Base-by-base conservation (phyloP, 164 flowering plant species). In the Dillenia suffruticosa region DNA sequence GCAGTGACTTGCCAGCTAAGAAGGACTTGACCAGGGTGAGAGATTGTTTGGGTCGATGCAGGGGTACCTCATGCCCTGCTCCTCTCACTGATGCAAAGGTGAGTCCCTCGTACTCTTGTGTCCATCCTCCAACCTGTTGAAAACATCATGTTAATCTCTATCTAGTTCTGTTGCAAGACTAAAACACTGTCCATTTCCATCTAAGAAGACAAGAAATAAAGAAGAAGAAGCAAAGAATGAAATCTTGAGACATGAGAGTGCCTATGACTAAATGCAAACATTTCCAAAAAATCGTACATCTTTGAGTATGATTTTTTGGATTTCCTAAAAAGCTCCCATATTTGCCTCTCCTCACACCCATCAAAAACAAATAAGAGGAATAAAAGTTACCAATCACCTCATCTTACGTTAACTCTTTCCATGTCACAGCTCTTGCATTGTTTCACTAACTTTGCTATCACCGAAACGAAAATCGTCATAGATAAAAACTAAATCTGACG, bases 41-140 rank as follows among this genome's bases (percentile, higher is more conserved):
- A 70, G 98, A 88, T 58, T 67, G 78, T 60, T 90, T 85, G 11
- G 96, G 95, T 71, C 63, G 83, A 69, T 86, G 91, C 58, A 88
- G 74, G 58, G 93, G 84, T 22, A 92, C 93, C 75, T 90, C 89
- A 76, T 92, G 98, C 10, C 98, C 98, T 47, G 98, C 98, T 71
- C 98, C 96, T 60, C 98, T 86, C 58, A 90, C 88, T 9, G 85
- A 61, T 10, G 88, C 95, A 57, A 89, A 84, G 14, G 82, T 86
- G 16, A 92, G 87, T 53, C 98, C 95, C 2, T 68, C 72, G 49
- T 88, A 89, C 67, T 78, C 87, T 70, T 92, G 81, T 12, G 84
- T 84, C 96, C 96, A 92, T 70, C 98, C 98, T 63, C 95, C 98
- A 9, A 92, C 98, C 98, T 92, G 90, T 56, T 63, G 52, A 22